Conservation (phyloP, 352 stramenopile species). For the Phytophthora aleatoria region DNA sequence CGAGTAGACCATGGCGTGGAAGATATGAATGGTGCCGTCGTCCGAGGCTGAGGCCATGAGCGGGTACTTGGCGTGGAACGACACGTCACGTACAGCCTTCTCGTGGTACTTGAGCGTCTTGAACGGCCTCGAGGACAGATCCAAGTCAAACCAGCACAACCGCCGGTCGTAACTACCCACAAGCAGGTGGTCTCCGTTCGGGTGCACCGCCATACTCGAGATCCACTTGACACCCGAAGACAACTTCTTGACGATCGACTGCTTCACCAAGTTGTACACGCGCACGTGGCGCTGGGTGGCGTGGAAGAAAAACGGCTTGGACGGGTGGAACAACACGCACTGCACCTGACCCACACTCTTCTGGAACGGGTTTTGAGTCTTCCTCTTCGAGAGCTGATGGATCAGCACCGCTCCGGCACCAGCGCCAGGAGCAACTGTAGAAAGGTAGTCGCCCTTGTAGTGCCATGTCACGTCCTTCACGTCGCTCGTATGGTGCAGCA, state of each 20-base stretch:
- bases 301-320: conserved; percentile 99
- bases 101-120: conserved; percentile 99
- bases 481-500: conserved; percentile 88
- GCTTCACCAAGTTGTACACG: conserved; percentile 99
- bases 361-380: conserved; percentile 97
- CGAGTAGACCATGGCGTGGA: conserved; percentile 99
- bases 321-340: conserved; percentile 97
- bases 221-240: conserved; percentile 98
- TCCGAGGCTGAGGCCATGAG: conserved; percentile 99
- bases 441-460: conserved; percentile 99
- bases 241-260: conserved; percentile 98
- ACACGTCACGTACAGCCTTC: conserved; percentile 94
- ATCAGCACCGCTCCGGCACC: conserved; percentile 94
- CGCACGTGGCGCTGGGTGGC: conserved; percentile 98
- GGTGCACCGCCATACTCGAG: conserved; percentile 98
- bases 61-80: conserved; percentile 96
- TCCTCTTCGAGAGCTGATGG: conserved; percentile 97
- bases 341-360: conserved; percentile 96
- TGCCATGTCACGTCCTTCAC: conserved; percentile 97
- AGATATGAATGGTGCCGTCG: conserved; percentile 99
- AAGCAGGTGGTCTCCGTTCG: conserved; percentile 98
- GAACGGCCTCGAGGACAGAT: conserved; percentile 97
- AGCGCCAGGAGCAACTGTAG: conserved; percentile 92
- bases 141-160: conserved; percentile 99
- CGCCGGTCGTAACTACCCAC: conserved; percentile 97